phyloP scores from a whole-genome alignment of 2,329 filamentous ascomycete species.

The Aureobasidium zeae region DNA sequence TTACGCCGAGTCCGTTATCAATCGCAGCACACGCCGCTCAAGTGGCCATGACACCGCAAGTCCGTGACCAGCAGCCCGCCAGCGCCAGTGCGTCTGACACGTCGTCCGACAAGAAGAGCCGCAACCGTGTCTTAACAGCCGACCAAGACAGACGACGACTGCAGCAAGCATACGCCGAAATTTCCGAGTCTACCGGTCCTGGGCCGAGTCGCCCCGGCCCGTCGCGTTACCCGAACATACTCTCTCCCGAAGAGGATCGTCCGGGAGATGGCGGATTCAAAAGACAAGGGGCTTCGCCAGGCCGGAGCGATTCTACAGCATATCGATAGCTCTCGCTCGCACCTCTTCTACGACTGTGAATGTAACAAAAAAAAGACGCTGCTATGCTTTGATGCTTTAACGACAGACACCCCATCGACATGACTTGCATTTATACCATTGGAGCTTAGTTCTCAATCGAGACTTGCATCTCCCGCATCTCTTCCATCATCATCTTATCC shows the following conservation, averaged over 20 bases:
- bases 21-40: conserved; percentile 9
- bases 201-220: background rate
- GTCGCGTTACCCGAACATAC: conserved; percentile 15
- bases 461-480: too few species aligned
- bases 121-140: conserved; percentile 22
- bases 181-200: background rate
- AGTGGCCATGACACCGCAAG: conserved; percentile 6
- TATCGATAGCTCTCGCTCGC: background rate
- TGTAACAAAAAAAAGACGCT: too few species aligned
- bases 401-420: too few species aligned
- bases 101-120: conserved; percentile 26
- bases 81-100: conserved; percentile 20
- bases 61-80: background rate
- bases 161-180: conserved; percentile 1
- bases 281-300: conserved; percentile 4
- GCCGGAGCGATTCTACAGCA: background rate
- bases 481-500: too few species aligned
- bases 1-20: background rate
- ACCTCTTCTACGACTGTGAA: too few species aligned
- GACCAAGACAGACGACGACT: conserved; percentile 11
- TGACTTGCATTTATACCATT: too few species aligned
- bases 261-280: background rate
- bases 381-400: background rate
- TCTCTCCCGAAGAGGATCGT: conserved; percentile 4
- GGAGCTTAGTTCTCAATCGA: too few species aligned